These are phyloP conservation scores for Thraustochytrium striatum DNA, from an alignment of 352 stramenopile species.

Conservation along the genomic window DNA sequence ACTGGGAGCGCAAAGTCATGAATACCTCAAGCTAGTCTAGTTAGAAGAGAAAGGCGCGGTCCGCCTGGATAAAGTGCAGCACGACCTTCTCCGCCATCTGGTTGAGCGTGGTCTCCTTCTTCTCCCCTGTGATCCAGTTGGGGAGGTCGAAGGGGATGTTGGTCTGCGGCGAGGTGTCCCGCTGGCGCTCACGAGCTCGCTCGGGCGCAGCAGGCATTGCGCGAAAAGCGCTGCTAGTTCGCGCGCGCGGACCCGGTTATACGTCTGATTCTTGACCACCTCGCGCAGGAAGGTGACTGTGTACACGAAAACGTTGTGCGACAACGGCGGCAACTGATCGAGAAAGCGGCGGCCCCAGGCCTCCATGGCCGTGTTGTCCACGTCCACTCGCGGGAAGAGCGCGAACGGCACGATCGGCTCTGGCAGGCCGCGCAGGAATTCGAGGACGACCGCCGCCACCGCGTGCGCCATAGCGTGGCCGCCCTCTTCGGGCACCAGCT, in stretches of 20 bases:
- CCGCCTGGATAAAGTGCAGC: constrained; percentile 31
- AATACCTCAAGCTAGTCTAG: neutral
- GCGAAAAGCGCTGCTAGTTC: constrained; percentile 38
- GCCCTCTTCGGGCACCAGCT: constrained; percentile 28
- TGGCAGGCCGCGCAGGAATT: constrained; percentile 22
- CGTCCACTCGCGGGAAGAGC: constrained; percentile 35
- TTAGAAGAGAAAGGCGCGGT: constrained; percentile 30
- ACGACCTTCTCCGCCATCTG: constrained; percentile 42
- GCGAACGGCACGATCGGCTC: constrained; percentile 41
- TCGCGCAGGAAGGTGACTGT: constrained; percentile 46
- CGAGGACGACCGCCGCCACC: constrained; percentile 22
- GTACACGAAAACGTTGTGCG: constrained; percentile 48
- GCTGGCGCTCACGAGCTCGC: neutral
- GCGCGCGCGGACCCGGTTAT: neutral
- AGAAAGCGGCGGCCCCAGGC: constrained; percentile 34
- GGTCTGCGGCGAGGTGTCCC: constrained; percentile 28
- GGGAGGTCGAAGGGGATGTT: constrained; percentile 42
- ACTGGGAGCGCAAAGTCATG: neutral
- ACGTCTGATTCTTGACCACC: constrained; percentile 33
- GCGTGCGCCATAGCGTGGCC: constrained; percentile 42
- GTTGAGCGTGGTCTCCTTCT: constrained; percentile 40
- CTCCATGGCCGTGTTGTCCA: constrained; percentile 23
- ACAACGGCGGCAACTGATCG: constrained; percentile 23
- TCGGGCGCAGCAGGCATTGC: constrained; percentile 11
- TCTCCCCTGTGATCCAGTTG: constrained; percentile 39